Percentiles rank a stretch among this genome's conserved stretches.
Conservation (phyloP, 2,329 filamentous ascomycete species). For the Pseudogymnoascus sp. region DNA sequence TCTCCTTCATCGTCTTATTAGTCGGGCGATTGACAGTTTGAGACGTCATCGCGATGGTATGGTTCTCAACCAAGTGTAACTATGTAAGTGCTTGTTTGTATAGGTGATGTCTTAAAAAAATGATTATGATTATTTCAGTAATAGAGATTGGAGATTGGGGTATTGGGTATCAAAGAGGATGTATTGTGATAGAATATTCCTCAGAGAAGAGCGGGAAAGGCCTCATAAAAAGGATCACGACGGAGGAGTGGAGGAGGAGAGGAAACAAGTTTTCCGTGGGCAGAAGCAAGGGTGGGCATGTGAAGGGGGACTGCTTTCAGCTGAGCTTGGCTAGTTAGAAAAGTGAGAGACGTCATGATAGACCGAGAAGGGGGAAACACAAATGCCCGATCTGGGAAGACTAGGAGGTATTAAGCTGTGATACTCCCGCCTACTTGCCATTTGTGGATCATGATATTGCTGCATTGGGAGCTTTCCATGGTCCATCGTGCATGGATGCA, state of each 20-base stretch:
- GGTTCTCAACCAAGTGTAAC: neutral
- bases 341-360: neutral
- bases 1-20: slow-evolving; percentile 24
- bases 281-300: neutral
- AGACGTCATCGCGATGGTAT: neutral
- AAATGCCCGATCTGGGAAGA: neutral
- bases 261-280: neutral
- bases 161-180: slow-evolving; percentile 4
- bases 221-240: slow-evolving; percentile 4
- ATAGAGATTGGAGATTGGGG: neutral
- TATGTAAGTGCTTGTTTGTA: neutral
- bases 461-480: slow-evolving; percentile 1
- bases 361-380: neutral
- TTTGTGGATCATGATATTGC: neutral
- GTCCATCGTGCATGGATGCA: neutral
- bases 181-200: neutral
- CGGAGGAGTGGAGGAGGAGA: neutral
- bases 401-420: neutral
- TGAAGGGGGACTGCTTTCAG: neutral
- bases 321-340: neutral
- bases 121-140: neutral
- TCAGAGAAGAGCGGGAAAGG: neutral
- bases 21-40: slow-evolving; percentile 24
- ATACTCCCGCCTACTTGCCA: neutral
- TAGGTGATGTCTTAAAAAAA: neutral